A percentile compares a stretch with the other conserved stretches of the same genome.
These are phyloP conservation scores for Kuraishia hungarica DNA, from an alignment of 805 yeast genomes.

Conservation along the genomic window DNA sequence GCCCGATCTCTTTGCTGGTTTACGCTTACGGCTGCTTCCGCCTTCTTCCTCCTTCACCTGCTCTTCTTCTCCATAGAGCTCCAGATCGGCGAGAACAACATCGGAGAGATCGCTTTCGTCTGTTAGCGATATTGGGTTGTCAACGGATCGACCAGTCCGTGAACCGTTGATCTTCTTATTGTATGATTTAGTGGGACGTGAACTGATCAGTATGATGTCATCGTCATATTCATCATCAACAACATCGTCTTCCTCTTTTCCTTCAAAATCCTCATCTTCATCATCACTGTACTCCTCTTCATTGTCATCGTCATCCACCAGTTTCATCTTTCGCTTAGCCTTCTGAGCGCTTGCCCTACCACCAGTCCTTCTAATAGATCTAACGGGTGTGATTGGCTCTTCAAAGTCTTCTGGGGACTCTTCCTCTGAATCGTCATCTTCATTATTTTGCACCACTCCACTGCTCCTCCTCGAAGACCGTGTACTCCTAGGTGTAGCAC, in stretches of 20 bases:
- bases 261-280: slow-evolving; percentile 15
- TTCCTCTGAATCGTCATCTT: slow-evolving; percentile 5
- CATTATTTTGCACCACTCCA: background rate
- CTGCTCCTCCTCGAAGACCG: background rate
- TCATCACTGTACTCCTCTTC: slow-evolving; percentile 16
- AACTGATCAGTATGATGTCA: slow-evolving; percentile 15
- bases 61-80: slow-evolving; percentile 1
- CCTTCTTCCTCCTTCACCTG: slow-evolving; percentile 3
- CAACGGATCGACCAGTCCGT: slow-evolving; percentile 5
- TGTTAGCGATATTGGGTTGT: slow-evolving; percentile 7
- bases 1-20: slow-evolving; percentile 11
- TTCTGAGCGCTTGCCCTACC: slow-evolving; percentile 11
- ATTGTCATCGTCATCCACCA: slow-evolving; percentile 23
- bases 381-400: slow-evolving; percentile 1
- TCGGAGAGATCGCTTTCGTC: slow-evolving; percentile 13
- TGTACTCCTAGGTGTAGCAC: background rate
- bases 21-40: background rate
- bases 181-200: background rate
- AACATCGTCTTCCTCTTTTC: slow-evolving; percentile 9
- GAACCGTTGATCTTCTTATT: slow-evolving; percentile 1
- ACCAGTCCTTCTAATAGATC: slow-evolving; percentile 13
- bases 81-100: slow-evolving; percentile 6
- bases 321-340: slow-evolving; percentile 16
- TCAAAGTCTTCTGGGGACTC: slow-evolving; percentile 10
- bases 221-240: slow-evolving; percentile 9